Base-by-base conservation (phyloP, 345 rosid genomes). In the Hibiscus mutabilis region DNA sequence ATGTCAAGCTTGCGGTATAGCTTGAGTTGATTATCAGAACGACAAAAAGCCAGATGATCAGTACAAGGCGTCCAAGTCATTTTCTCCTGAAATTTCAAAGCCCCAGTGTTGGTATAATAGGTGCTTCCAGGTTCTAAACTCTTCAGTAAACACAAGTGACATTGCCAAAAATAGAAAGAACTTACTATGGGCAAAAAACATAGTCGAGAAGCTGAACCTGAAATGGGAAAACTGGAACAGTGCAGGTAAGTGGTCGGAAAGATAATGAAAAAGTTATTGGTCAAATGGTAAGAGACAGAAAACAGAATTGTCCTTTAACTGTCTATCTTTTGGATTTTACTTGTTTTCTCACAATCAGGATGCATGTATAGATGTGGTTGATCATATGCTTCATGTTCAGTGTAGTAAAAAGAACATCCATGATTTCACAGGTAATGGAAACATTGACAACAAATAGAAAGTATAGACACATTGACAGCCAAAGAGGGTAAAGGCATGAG, bases 131-230 rank as follows among this genome's bases (percentile, higher is more conserved):
- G 52, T 57, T 16, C 31, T 44, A 44, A 44, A 46, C 27, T 19
- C 25, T 19, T 18, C 24, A 15, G 46, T 66, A 6, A 5, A 49
- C 29, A 25, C 18, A 59, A 33, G 35, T 66, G 55, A 18, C 7
- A 56, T 68, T 55, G 27, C 16, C 40, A 70, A 59, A 40, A 29
- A 70, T 15, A 21, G 42, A 70, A 75, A 70, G n/a, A 49, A 86
- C 96, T 86, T 89, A 91, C 98, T 84, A 59, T 93, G 97, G 13
- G 98, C 72, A 71, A 83, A 87, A 86, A 93, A 93, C 97, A 91
- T 85, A 0, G 98, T 93, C 10, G 96, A 89, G 81, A 91, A 86
- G 89, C 92, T 89, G 73, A 90, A 93, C 98, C 96, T 92, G 98
- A 79, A 79, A 55, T 27, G 58, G 29, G 52, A 60, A 15, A 56